Conservation (phyloP, 2,329 filamentous ascomycete species). For the Epichloe amarillans region DNA sequence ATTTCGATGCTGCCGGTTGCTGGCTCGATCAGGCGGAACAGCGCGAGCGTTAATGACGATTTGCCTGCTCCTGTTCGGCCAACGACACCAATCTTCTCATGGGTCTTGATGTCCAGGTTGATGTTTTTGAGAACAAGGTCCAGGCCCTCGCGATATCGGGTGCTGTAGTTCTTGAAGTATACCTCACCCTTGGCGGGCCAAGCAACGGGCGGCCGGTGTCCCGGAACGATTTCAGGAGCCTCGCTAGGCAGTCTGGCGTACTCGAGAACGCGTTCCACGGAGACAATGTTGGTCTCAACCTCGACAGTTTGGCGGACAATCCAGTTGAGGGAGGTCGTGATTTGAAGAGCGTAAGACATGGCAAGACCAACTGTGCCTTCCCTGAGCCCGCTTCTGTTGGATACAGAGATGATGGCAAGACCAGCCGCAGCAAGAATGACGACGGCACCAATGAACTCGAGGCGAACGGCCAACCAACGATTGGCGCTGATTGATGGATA, state of each 20-base stretch:
- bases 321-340: slow-evolving; percentile 96
- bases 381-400: slow-evolving; percentile 48
- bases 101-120: slow-evolving; percentile 81
- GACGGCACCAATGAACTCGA: slow-evolving; percentile 89
- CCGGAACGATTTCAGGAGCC: slow-evolving; percentile 84
- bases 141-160: slow-evolving; percentile 77
- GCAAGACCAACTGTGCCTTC: slow-evolving; percentile 76
- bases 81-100: slow-evolving; percentile 96
- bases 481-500: slow-evolving; percentile 92
- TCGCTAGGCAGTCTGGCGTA: slow-evolving; percentile 86
- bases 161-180: slow-evolving; percentile 86
- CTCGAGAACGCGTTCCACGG: slow-evolving; percentile 92
- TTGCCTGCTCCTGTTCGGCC: slow-evolving; percentile 94
- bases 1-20: slow-evolving; percentile 74
- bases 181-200: slow-evolving; percentile 88
- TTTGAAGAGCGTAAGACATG: slow-evolving; percentile 96
- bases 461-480: slow-evolving; percentile 84
- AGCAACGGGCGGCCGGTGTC: slow-evolving; percentile 71
- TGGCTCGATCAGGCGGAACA: slow-evolving; percentile 94
- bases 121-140: slow-evolving; percentile 91
- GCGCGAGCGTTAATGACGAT: slow-evolving; percentile 77
- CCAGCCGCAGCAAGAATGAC: slow-evolving; percentile 82
- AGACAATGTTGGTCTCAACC: slow-evolving; percentile 99
- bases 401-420: slow-evolving; percentile 69
- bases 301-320: slow-evolving; percentile 97